These are phyloP conservation scores for Trametes polyzona DNA, from an alignment of 1,284 basidiomycete species.

Conservation along the genomic window DNA sequence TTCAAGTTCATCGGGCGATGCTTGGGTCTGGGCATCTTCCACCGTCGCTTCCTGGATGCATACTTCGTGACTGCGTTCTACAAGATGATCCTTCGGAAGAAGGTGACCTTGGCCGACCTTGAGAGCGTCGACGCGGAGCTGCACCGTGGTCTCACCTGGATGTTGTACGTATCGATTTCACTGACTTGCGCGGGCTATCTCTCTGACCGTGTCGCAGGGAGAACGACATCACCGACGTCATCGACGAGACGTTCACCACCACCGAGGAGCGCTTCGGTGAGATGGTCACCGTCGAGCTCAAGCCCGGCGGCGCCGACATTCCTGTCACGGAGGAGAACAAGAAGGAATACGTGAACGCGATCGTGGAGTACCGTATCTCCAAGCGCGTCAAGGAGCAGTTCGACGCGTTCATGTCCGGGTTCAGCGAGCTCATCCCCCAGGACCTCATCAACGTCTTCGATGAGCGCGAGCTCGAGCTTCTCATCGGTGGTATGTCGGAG, in stretches of 20 bases:
- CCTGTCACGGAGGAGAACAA: slow-evolving; percentile 97
- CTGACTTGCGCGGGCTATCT: neutral
- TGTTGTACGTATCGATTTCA: slow-evolving; percentile 69
- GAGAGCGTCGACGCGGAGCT: slow-evolving; percentile 92
- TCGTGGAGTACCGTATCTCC: slow-evolving; percentile 95
- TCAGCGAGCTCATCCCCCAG: slow-evolving; percentile 93
- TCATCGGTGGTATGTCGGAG: slow-evolving; percentile 99
- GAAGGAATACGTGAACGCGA: slow-evolving; percentile 95
- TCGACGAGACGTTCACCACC: slow-evolving; percentile 93
- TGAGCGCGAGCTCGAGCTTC: slow-evolving; percentile 93
- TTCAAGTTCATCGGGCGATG: slow-evolving; percentile 99
- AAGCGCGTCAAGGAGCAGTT: slow-evolving; percentile 95
- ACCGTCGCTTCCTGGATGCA: slow-evolving; percentile 96
- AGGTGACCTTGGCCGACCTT: slow-evolving; percentile 83
- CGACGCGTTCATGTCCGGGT: slow-evolving; percentile 93
- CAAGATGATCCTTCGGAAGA: slow-evolving; percentile 97
- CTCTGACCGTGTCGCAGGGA: slow-evolving; percentile 54
- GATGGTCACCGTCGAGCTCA: slow-evolving; percentile 92
- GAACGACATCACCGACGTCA: slow-evolving; percentile 93
- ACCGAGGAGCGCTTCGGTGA: slow-evolving; percentile 99
- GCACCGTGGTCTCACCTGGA: slow-evolving; percentile 94
- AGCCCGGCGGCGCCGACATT: slow-evolving; percentile 83
- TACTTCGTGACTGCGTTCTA: slow-evolving; percentile 99
- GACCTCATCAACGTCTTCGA: slow-evolving; percentile 98
- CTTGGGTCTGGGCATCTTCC: slow-evolving; percentile 96